Evolutionary conservation across 2,329 filamentous ascomycete species (phyloP).

Genomic region (Xylaria multiplex): DNA sequence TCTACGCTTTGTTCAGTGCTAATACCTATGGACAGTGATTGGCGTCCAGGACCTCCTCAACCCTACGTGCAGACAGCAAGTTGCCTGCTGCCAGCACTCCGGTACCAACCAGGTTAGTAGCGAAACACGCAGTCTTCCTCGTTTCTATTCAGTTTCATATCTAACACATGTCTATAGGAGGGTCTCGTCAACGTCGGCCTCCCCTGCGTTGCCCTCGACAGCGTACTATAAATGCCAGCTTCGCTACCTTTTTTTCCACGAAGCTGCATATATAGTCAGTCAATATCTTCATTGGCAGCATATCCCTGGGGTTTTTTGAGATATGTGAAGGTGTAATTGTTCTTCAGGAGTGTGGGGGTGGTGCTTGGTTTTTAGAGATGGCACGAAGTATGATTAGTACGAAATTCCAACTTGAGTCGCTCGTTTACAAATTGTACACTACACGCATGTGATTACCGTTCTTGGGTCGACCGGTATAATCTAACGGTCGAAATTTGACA

Average conservation of each 20-base stretch:
- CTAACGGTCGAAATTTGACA: neutral
- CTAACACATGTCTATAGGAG: constrained; percentile 37
- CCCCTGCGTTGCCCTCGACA: constrained; percentile 47
- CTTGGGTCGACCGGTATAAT: neutral
- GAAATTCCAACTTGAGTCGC: constrained; percentile 49
- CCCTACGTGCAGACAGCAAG: constrained; percentile 48
- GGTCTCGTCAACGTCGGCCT: constrained; percentile 48
- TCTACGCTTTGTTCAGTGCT: neutral
- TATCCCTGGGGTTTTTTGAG: constrained; percentile 42
- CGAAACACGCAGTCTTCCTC: neutral
- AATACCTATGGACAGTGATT: constrained; percentile 35
- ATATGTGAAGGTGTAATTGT: constrained; percentile 46
- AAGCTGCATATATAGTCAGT: constrained; percentile 31
- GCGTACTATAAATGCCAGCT: constrained; percentile 45
- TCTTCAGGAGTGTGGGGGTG: constrained; percentile 34
- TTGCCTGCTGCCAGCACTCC: constrained; percentile 49
- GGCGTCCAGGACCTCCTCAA: constrained; percentile 46
- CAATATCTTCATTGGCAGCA: constrained; percentile 32
- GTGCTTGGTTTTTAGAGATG: constrained; percentile 40
- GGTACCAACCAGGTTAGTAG: constrained; percentile 43
- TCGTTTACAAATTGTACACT: constrained; percentile 39
- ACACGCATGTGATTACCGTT: neutral
- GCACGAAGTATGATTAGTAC: constrained; percentile 41
- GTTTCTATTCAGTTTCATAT: neutral
- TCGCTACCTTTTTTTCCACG: constrained; percentile 23